Evolutionary conservation across 2,329 filamentous ascomycete genomes (phyloP), one percentile per base, ranked within the genome.

Genomic region (Lasiodiplodia gonubiensis): DNA sequence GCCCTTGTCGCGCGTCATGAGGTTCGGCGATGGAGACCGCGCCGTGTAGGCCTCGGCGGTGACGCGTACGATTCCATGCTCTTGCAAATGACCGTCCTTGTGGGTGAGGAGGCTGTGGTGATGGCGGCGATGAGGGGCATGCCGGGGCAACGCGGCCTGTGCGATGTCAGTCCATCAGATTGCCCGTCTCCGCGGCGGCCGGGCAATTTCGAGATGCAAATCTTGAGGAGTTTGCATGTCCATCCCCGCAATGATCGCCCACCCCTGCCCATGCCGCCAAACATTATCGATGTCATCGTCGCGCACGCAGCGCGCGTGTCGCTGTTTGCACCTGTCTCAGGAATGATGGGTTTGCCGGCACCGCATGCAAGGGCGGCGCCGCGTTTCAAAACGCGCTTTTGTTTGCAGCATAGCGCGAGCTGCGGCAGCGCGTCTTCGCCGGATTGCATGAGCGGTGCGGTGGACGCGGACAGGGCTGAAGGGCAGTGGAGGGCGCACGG

Each of bases 201-300:
- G 59, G 49, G 59, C 33, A 25, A 51, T 48, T 42, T 61, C 18
- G 42, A 51, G 59, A 51, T 63, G 59, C 59, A 63, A 51, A 63
- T 63, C 59, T 39, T 21, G 59, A 37, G 59, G 23, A 23, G 59
- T 48, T 48, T 42, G 25, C 57, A 61, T 61, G 48, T 61, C 57
- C 57, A 51, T 30, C 59, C 59, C 59, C 59, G 59, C 59, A 63
- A 63, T 63, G 59, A 63, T 63, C 59, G 59, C 59, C 59, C 59
- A 63, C 59, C 59, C 59, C 59, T 51, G 46, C 46, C 46, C 46
- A 63, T 39, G 59, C 30, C 59, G 37, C 42, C 59, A 37, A 37
- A 49, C 49, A 30, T 30, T 63, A 25, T 37, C 18, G 57, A 63
- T 51, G 42, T 37, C 46, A 63, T 27, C 35, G 59, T 63, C 46